Evolutionary conservation across 2,329 filamentous ascomycete species (phyloP), one percentile per base, ranked within the genome.

Genomic region (Aspergillus melleus): DNA sequence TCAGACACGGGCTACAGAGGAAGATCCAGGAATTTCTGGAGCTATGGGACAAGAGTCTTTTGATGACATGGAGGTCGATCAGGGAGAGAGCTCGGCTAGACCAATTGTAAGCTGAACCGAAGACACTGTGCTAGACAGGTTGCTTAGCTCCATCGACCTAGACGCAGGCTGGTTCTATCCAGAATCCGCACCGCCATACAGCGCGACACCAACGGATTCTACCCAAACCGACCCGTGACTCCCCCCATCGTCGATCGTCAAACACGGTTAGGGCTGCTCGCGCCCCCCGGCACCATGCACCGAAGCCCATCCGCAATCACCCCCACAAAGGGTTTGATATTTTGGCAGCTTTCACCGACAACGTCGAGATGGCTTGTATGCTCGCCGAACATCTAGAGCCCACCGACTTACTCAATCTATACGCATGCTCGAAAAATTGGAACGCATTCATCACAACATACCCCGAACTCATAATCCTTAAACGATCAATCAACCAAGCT

Each of bases 351-450:
- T 49, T 72, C 39, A 19, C 64, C 6, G 29, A 54, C 8, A 54
- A 66, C 26, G 57, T 81, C 4, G 83, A 87, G 55, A 74, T 91
- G 4, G 74, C 82, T 49, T 76, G 87, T 51, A 76, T 83, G 52
- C 68, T 90, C 8, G 81, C 83, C 59, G 80, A 81, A 64, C 78
- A 84, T 59, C 80, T 91, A 20, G 71, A 74, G 8, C 74, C 85
- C 0, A 69, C 76, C 14, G 86, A 88, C 55, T 77, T 92, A 6
- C 71, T 92, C 60, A 82, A 78, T 49, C 80, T 92, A 36, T 91
- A 90, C 77, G 79, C 83, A 64, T 84, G 86, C 64, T 89, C 85
- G 71, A 84, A 80, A 57, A 79, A 83, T 39, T 88, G 90, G 69
- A 83, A 91, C 69, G 77, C 52, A 6, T 79, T 86, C 29, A 73